Percentiles rank a stretch among this genome's conserved stretches.
phyloP scores from a whole-genome alignment of 495 filamentous ascomycete species.

The Hypoxylon cercidicola region DNA sequence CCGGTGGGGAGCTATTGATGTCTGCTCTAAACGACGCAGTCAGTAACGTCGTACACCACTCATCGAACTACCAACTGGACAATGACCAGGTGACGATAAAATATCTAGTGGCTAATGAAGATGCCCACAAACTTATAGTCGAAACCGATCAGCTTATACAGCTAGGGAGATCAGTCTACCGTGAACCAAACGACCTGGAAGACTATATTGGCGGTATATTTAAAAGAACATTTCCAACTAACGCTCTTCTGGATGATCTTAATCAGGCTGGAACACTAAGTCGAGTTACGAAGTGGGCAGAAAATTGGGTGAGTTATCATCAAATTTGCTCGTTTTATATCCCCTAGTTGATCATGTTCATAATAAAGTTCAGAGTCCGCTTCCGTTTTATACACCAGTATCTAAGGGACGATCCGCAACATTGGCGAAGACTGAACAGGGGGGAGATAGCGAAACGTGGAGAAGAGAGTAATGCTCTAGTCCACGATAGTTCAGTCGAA shows the following conservation, averaged over 20 bases:
- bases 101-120: background rate
- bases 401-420: slow-evolving; percentile 22
- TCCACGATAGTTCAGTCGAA: slow-evolving; percentile 11
- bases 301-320: slow-evolving; percentile 9
- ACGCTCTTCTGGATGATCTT: background rate
- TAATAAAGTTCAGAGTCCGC: slow-evolving; percentile 6
- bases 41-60: too few species aligned
- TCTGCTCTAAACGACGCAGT: too few species aligned
- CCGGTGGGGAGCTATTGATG: too few species aligned
- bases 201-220: slow-evolving; percentile 5
- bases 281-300: background rate
- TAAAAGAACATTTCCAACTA: background rate
- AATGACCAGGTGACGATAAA: background rate
- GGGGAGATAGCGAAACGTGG: background rate
- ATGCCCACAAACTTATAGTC: background rate
- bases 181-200: background rate
- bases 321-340: background rate
- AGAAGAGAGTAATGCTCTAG: slow-evolving; percentile 4
- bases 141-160: slow-evolving; percentile 8
- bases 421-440: background rate
- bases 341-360: background rate
- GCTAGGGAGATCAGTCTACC: slow-evolving; percentile 2
- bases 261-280: background rate
- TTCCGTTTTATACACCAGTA: slow-evolving; percentile 20
- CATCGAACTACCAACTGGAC: background rate